Evolutionary conservation across 179 eudicot species (phyloP), one percentile per base, ranked within the genome.

Genomic region (Camellia oleifera): DNA sequence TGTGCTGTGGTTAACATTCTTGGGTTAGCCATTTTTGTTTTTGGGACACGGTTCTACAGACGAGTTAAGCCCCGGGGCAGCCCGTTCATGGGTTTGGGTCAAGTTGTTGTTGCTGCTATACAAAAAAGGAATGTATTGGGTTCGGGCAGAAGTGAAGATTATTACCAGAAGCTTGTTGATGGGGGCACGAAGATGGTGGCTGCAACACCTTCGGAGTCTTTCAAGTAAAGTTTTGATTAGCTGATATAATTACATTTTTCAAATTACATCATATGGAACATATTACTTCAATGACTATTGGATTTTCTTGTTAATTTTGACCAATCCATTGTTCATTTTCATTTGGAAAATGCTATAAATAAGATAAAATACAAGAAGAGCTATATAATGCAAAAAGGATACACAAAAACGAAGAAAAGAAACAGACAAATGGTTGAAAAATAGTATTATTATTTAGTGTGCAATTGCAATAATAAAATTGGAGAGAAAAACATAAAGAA

Each of bases 1-100:
- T 77, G 88, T 71, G 65, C 46, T 0, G 80, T 17, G 17, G 88
- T 88, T 14, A 88, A 89, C 11, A 42, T 84, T 2, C 8, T 88
- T 23, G 94, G 86, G 2, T 75, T 85, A 7, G 79, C 45, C 7
- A 18, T 84, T 75, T 86, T 89, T 63, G 9, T 86, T 44, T 0
- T n/a, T 10, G 92, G 92, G 1, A 82, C 20, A 5, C 79, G 83
- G 0, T 86, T 76, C 56, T 91, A 86, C 77, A 78, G 80, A 3
- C 83, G 69, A 13, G 73, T 78, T 7, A 80, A 85, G 81, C 87
- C 88, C 8, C 63, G 82, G 57, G 91, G 88, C 32, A 91, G 88
- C 80, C 94, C 88, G 1, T 91, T 89, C 60, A 70, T 65, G 63
- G 81, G 81, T 69, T 73, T 91, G 5, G 88, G 81, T 52, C 83